These are phyloP conservation scores for Lathyrus aphaca DNA, from an alignment of 306 rosid species.

Conservation along the genomic window DNA sequence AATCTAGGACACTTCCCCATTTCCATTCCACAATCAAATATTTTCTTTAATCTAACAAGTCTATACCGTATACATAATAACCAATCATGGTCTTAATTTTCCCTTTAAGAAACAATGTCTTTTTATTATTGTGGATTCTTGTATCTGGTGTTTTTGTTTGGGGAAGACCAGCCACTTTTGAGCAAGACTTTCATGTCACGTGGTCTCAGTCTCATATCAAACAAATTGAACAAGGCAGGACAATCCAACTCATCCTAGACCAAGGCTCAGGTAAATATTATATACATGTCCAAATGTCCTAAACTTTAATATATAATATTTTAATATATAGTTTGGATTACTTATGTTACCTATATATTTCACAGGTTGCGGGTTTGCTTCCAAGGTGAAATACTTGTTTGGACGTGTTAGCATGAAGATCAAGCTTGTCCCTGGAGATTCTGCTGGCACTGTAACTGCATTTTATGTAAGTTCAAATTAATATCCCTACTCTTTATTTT, in stretches of 20 bases:
- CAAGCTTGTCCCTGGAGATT: conserved; percentile 89
- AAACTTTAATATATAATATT: neutral
- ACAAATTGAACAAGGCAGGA: conserved; percentile 77
- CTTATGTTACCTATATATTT: neutral
- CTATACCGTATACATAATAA: neutral
- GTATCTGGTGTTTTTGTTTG: conserved; percentile 40
- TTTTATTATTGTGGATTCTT: conserved; percentile 43
- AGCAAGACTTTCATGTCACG: conserved; percentile 64
- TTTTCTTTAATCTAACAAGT: conserved; percentile 3
- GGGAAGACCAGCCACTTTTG: conserved; percentile 79
- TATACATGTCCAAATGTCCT: conserved; percentile 23
- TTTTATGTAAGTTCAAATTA: conserved; percentile 64
- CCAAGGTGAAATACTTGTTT: conserved; percentile 68
- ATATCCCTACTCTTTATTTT: neutral
- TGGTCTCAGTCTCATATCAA: conserved; percentile 79
- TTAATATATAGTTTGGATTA: neutral
- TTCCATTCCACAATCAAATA: conserved; percentile 38
- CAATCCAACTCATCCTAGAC: conserved; percentile 84
- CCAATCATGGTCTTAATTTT: conserved; percentile 37
- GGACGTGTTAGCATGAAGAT: conserved; percentile 97
- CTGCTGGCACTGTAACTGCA: conserved; percentile 97
- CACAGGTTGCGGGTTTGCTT: conserved; percentile 90
- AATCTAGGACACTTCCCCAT: conserved; percentile 31
- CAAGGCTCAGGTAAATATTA: conserved; percentile 68
- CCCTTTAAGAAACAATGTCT: conserved; percentile 31